Evolutionary conservation across 345 rosid species (phyloP).

Genomic region (Corymbia maculata): DNA sequence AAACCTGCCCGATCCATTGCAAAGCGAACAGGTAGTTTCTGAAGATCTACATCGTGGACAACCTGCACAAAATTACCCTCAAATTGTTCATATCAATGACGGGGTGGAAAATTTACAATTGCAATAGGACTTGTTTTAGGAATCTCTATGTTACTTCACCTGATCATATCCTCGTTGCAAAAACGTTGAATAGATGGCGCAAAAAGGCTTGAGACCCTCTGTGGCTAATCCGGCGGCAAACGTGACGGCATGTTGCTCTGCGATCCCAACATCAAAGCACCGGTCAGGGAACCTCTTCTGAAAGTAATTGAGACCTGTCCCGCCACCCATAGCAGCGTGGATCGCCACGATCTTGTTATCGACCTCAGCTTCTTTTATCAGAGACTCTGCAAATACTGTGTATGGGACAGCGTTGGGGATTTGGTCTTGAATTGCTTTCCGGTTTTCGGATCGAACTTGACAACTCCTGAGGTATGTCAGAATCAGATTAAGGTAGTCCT

Average conservation of each 20-base stretch:
- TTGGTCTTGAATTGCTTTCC: conserved; percentile 53
- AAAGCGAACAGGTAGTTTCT: conserved; percentile 59
- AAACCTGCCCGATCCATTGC: conserved; percentile 66
- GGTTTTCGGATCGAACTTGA: conserved; percentile 45
- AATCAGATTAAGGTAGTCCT: not conserved
- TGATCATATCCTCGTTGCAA: conserved; percentile 76
- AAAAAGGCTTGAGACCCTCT: conserved; percentile 71
- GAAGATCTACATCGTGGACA: conserved; percentile 75
- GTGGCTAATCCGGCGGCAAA: conserved; percentile 77
- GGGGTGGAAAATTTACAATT: not conserved
- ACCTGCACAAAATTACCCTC: conserved; percentile 25
- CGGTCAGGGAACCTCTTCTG: conserved; percentile 59
- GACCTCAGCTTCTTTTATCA: conserved; percentile 54
- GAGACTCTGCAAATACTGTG: conserved; percentile 59
- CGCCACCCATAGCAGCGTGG: conserved; percentile 88
- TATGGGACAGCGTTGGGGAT: conserved; percentile 46
- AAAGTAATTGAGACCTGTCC: conserved; percentile 67
- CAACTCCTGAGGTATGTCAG: conserved; percentile 40
- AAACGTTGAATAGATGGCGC: conserved; percentile 72
- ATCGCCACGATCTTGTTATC: conserved; percentile 57
- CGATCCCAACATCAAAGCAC: conserved; percentile 75
- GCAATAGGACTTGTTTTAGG: not conserved
- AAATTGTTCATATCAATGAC: not conserved
- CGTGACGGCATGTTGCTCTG: conserved; percentile 76
- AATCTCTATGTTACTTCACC: conserved; percentile 17